Percentiles rank a stretch among this genome's conserved stretches.
Conservation (phyloP, 164 flowering plant species). For the Nymphaea colorata region DNA sequence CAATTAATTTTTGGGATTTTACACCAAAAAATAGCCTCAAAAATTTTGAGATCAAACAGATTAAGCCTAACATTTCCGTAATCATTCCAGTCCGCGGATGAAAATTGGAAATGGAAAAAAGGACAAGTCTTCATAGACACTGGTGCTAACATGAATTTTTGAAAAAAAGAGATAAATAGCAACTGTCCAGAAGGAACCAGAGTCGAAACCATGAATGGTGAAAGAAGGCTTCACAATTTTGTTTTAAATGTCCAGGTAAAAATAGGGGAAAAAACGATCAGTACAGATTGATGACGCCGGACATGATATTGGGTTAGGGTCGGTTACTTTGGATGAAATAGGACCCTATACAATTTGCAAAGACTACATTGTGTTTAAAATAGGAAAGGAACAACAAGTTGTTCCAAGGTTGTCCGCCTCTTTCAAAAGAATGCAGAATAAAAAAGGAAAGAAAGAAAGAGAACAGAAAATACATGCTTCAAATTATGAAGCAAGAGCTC, state of each 20-base stretch:
- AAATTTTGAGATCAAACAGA: no score
- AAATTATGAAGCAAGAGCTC: neutral
- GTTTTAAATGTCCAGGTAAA: neutral
- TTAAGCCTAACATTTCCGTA: no score
- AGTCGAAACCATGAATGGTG: no score
- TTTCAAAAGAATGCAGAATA: neutral
- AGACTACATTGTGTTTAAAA: neutral
- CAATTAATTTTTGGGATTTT: no score
- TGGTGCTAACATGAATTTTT: no score
- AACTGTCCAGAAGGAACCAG: no score
- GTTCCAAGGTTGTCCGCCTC: neutral
- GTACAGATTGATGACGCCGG: neutral
- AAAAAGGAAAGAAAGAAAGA: neutral
- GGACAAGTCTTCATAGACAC: no score
- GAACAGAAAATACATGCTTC: neutral
- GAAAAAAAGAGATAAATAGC: no score
- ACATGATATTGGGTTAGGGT: neutral
- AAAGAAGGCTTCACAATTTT: neutral
- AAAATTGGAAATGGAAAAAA: no score
- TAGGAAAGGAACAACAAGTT: neutral
- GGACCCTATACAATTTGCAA: neutral
- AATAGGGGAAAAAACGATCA: neutral
- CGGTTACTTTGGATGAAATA: neutral
- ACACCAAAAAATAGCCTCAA: no score
- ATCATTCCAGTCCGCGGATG: no score